Conservation (phyloP, 2,329 filamentous ascomycete genomes). For the Exophiala sp. region DNA sequence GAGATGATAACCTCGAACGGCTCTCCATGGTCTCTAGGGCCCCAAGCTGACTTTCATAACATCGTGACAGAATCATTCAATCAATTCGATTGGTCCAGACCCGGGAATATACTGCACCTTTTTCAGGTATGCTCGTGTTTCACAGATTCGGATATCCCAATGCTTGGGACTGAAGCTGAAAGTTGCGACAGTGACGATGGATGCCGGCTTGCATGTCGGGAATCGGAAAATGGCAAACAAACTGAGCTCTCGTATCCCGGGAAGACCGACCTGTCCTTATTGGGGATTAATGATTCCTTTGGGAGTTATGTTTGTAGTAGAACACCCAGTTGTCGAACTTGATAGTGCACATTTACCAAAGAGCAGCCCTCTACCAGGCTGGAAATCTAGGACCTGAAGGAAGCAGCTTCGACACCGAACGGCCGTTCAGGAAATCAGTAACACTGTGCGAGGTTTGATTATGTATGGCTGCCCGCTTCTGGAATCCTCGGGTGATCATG, state of each 20-base stretch:
- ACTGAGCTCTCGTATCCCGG: constrained; percentile 7
- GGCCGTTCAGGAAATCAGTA: too few relatives aligned
- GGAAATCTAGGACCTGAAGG: too few relatives aligned
- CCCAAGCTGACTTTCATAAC: not conserved
- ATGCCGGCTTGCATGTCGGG: constrained; percentile 3
- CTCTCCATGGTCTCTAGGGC: not conserved
- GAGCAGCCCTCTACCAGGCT: too few relatives aligned
- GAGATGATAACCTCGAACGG: not conserved
- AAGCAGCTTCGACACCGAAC: too few relatives aligned
- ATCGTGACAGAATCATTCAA: constrained; percentile 8
- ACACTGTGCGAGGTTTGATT: too few relatives aligned
- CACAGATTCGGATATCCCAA: not conserved
- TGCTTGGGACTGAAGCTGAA: not conserved
- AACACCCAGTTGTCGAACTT: too few relatives aligned
- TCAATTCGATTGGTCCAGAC: constrained; percentile 11
- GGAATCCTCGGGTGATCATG: too few relatives aligned
- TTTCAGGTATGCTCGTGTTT: constrained; percentile 4
- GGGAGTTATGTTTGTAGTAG: constrained; percentile 6
- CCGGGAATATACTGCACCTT: constrained; percentile 4
- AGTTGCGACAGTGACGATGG: constrained; percentile 7
- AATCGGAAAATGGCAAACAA: not conserved
- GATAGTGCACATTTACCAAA: too few relatives aligned
- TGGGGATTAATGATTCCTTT: constrained; percentile 5
- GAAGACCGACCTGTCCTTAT: constrained; percentile 3
- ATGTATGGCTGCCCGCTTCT: too few relatives aligned